Evolutionary conservation across 345 rosid genomes (phyloP).

Genomic region (Ceriops zippeliana): DNA sequence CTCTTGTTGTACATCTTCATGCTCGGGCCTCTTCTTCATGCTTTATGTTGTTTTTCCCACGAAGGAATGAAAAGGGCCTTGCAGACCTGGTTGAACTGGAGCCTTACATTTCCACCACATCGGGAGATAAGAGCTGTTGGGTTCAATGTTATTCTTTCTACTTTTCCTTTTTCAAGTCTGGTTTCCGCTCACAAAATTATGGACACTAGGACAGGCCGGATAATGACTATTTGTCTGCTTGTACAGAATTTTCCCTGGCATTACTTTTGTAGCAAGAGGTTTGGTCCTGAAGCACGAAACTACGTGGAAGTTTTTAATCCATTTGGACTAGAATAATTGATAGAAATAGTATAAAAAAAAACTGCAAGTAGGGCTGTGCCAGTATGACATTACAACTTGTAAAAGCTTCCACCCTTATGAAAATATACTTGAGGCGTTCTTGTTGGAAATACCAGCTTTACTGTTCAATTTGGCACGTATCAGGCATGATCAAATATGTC

Average conservation of each 20-base stretch:
- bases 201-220: conserved; percentile 2
- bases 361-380: too few species aligned
- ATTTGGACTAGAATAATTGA: background rate
- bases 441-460: too few species aligned
- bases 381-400: too few species aligned
- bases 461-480: too few species aligned
- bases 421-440: too few species aligned
- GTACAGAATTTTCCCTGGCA: too few species aligned
- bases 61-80: background rate
- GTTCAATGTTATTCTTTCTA: too few species aligned
- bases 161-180: too few species aligned
- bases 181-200: background rate
- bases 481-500: too few species aligned
- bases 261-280: background rate
- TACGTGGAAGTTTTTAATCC: background rate
- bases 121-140: too few species aligned
- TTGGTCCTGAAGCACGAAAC: background rate
- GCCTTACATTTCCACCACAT: conserved; percentile 16
- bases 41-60: conserved; percentile 25
- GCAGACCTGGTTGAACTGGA: conserved; percentile 15
- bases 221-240: background rate
- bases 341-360: too few species aligned
- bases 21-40: conserved; percentile 36
- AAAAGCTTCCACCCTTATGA: too few species aligned
- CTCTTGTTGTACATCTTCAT: conserved; percentile 28